Evolutionary conservation across 768 basidiomycete genomes (phyloP).

Genomic region (Lentinula aciculospora): DNA sequence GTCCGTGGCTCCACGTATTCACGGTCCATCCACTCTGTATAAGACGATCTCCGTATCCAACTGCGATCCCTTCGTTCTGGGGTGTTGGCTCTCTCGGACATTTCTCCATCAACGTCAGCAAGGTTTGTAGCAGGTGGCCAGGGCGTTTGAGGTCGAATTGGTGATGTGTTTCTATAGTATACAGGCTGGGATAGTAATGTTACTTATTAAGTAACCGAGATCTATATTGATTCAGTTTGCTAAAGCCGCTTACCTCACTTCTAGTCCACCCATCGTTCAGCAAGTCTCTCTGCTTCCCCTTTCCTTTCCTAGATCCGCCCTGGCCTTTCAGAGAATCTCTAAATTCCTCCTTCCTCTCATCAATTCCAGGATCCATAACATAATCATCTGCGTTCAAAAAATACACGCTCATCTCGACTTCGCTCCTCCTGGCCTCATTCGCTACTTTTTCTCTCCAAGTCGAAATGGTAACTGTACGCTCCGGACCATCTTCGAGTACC

Average conservation of each 20-base stretch:
- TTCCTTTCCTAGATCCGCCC: background rate
- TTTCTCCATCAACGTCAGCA: background rate
- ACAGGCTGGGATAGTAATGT: background rate
- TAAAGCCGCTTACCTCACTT: background rate
- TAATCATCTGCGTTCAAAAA: constrained; percentile 14
- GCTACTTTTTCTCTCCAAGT: constrained; percentile 51
- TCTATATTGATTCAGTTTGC: background rate
- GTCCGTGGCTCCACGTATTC: background rate
- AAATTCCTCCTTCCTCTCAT: background rate
- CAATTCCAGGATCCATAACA: constrained; percentile 11
- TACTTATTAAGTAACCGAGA: background rate
- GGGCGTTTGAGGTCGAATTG: background rate
- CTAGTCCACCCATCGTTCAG: background rate
- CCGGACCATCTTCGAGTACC: constrained; percentile 43
- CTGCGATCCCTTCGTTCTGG: background rate
- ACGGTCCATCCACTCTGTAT: background rate
- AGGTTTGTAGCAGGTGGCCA: background rate
- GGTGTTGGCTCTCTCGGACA: background rate
- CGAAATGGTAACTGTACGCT: constrained; percentile 47
- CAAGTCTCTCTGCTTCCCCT: background rate
- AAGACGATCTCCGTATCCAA: background rate
- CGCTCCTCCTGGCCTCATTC: constrained; percentile 13
- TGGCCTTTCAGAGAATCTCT: background rate
- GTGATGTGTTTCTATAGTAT: background rate
- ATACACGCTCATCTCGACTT: constrained; percentile 1